A percentile compares a stretch with the other conserved stretches of the same genome.
phyloP scores from a whole-genome alignment of 2,329 filamentous ascomycete genomes.

The Trichoderma brevicompactum region DNA sequence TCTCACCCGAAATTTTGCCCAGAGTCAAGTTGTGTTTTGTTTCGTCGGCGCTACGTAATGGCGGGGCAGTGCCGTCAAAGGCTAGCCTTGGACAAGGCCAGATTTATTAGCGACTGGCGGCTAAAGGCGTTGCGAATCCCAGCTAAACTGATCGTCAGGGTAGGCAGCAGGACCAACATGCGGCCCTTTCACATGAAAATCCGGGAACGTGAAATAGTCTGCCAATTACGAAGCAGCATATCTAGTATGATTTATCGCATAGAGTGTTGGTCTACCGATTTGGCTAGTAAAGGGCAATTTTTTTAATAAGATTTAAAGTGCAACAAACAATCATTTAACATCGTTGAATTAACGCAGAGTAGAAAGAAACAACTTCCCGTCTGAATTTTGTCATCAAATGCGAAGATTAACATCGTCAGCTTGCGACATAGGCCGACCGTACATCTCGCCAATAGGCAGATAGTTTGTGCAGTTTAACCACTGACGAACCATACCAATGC shows the following conservation, averaged over 20 bases:
- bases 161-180: neutral
- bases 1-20: slow-evolving; percentile 30
- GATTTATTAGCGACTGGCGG: neutral
- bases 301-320: neutral
- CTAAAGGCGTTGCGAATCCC: neutral
- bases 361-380: too few species aligned
- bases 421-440: neutral
- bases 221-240: too few species aligned
- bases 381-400: neutral
- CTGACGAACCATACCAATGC: neutral
- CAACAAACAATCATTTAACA: too few species aligned
- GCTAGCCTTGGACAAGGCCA: neutral
- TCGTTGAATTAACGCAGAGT: too few species aligned
- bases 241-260: too few species aligned
- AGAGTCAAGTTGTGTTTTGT: neutral
- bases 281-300: neutral
- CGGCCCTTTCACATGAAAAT: neutral
- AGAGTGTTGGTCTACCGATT: neutral
- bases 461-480: neutral
- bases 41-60: slow-evolving; percentile 40
- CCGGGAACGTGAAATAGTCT: too few species aligned
- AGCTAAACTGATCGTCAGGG: neutral
- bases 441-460: neutral
- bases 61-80: slow-evolving; percentile 41
- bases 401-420: neutral